Evolutionary conservation across 805 yeast genomes (phyloP).

Genomic region (Pichia sporocuriosa): DNA sequence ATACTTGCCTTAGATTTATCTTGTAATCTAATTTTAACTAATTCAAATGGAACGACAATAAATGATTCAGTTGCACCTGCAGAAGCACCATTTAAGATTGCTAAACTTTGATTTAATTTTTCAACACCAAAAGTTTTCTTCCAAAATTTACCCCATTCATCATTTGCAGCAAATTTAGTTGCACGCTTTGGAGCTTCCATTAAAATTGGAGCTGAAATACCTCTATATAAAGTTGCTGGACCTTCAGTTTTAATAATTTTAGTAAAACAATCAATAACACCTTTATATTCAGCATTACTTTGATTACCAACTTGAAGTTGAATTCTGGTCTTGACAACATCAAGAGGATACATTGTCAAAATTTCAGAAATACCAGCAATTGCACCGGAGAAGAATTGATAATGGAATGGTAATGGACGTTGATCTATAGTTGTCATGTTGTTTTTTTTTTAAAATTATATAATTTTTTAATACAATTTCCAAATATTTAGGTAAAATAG

Average conservation of each 20-base stretch:
- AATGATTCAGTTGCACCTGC: conserved; percentile 97
- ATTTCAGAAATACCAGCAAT: conserved; percentile 96
- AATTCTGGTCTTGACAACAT: conserved; percentile 94
- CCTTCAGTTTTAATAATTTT: conserved; percentile 89
- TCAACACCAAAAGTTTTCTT: conserved; percentile 60
- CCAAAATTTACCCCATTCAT: conserved; percentile 89
- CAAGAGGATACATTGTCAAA: conserved; percentile 91
- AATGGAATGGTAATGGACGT: conserved; percentile 73
- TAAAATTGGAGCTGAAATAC: conserved; percentile 90
- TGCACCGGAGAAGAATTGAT: conserved; percentile 90
- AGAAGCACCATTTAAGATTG: conserved; percentile 91
- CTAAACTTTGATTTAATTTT: conserved; percentile 71
- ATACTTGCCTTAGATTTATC: conserved; percentile 55
- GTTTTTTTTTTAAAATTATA: neutral
- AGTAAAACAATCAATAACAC: conserved; percentile 75
- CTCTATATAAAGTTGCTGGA: conserved; percentile 74
- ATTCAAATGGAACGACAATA: conserved; percentile 96
- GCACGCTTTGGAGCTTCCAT: conserved; percentile 99
- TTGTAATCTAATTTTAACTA: conserved; percentile 91
- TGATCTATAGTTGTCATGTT: conserved; percentile 9
- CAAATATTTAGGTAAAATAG: too few relatives aligned
- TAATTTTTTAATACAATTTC: neutral
- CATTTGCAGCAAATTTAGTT: conserved; percentile 96
- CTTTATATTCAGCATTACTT: conserved; percentile 60
- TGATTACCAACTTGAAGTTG: conserved; percentile 66